Conservation (phyloP, 331 rosid species). For the Prunus yedoensis region DNA sequence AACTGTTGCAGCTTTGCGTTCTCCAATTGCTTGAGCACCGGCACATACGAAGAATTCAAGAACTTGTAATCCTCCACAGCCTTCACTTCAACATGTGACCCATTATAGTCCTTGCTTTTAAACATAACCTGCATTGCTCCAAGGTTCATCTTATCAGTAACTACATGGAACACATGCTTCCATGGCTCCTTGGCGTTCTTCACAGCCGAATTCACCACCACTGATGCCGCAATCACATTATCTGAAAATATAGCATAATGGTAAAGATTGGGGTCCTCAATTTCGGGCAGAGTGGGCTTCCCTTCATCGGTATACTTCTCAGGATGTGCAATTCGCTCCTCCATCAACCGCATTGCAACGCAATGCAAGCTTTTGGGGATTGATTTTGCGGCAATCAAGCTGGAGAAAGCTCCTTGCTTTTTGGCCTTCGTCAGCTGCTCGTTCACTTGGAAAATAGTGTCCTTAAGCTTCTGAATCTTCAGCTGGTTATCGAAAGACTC, state of each 20-base stretch:
- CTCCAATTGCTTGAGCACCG: slow-evolving; percentile 82
- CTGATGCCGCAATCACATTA: slow-evolving; percentile 87
- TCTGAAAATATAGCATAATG: slow-evolving; percentile 94
- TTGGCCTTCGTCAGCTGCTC: slow-evolving; percentile 85
- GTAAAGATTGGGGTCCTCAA: slow-evolving; percentile 83
- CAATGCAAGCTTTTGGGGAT: slow-evolving; percentile 94
- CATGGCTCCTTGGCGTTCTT: slow-evolving; percentile 88
- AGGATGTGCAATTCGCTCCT: slow-evolving; percentile 85
- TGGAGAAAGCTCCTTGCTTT: slow-evolving; percentile 96
- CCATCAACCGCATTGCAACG: slow-evolving; percentile 89
- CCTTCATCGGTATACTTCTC: slow-evolving; percentile 78
- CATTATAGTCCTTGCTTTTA: slow-evolving; percentile 78
- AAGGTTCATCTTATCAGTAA: slow-evolving; percentile 95
- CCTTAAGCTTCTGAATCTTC: slow-evolving; percentile 94
- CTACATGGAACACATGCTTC: slow-evolving; percentile 97
- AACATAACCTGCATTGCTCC: slow-evolving; percentile 99
- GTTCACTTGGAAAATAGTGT: slow-evolving; percentile 80
- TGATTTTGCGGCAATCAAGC: slow-evolving; percentile 89
- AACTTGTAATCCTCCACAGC: slow-evolving; percentile 95
- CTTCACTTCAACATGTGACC: slow-evolving; percentile 86
- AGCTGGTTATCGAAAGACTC: slow-evolving; percentile 92
- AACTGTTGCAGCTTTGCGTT: slow-evolving; percentile 80
- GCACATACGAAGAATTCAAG: slow-evolving; percentile 86
- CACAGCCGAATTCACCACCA: slow-evolving; percentile 87
- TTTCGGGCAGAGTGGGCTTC: slow-evolving; percentile 57